Base-by-base conservation (phyloP, 192 early-diverging fungal genomes). In the Podila verticillata region DNA sequence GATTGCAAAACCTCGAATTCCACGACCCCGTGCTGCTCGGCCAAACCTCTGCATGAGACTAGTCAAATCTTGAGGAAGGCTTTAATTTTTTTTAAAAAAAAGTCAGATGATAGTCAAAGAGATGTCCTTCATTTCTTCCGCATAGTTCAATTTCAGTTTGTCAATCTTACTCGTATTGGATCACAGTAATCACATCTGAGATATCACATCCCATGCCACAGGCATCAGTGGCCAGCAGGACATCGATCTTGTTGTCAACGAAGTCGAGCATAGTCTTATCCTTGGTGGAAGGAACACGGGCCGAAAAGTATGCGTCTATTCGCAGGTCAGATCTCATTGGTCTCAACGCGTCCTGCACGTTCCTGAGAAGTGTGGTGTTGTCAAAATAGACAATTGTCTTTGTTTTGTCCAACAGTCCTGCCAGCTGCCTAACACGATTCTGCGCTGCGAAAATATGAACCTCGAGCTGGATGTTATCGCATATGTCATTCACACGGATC, bases 361-460 rank as follows among this genome's bases (percentile, higher is more conserved):
- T 35, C 2, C 54, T 24, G 56, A 67, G 51, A 36, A 44, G 0
- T 35, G 31, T 24, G 56, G 57, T 67, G 9, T 48, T 49, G 9
- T 68, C 66, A 34, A 68, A 68, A 36, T 68, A 68, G 0, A 68
- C 24, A 19, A 68, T 68, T 39, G 66, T 69, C 29, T 69, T 69
- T 15, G 20, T 28, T 49, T 61, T 10, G 44, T 20, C 57, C 24
- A 69, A 47, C 6, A 68, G 24, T 57, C 35, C n/a, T n/a, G n/a
- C n/a, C n/a, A n/a, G n/a, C n/a, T n/a, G 36, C 44, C 2, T 47
- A 17, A 68, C 56, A 30, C 66, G 34, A 17, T 47, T 47, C 57
- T 32, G 22, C 19, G 49, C 65, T 51, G 54, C 19, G 31, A 56
- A 51, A 57, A 48, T 66, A 31, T 35, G 49, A 57, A 66, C 49